Conservation (phyloP, 1,284 basidiomycete genomes). For the Rhodotorula sp. region DNA sequence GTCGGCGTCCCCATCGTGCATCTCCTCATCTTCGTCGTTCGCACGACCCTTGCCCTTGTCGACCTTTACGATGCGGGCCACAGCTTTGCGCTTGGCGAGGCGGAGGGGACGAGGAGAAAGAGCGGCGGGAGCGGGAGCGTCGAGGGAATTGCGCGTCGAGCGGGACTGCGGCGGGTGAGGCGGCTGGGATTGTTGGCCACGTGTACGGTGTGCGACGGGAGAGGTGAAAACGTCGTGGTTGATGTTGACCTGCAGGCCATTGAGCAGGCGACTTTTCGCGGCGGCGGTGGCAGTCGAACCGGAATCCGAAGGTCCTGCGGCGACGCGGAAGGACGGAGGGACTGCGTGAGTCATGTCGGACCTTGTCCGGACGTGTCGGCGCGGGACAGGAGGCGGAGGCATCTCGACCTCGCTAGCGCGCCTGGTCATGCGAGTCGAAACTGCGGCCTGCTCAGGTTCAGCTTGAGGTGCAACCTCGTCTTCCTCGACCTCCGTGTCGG, state of each 20-base stretch:
- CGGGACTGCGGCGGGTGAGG: constrained; percentile 21
- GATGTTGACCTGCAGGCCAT: background rate
- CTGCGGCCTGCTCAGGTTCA: background rate
- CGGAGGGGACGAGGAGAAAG: background rate
- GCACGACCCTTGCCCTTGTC: constrained; percentile 11
- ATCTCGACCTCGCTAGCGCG: constrained; percentile 23
- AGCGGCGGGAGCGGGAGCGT: background rate
- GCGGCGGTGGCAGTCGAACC: no score
- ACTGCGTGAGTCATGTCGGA: background rate
- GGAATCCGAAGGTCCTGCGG: no score
- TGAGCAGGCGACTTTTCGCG: background rate
- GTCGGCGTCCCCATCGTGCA: constrained; percentile 4
- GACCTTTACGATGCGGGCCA: constrained; percentile 2
- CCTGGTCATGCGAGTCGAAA: constrained; percentile 1
- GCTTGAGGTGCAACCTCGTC: constrained; percentile 40
- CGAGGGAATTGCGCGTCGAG: background rate
- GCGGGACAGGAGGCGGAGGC: constrained; percentile 21
- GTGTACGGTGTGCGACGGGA: constrained; percentile 35
- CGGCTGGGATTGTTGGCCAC: constrained; percentile 14
- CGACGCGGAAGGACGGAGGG: no score
- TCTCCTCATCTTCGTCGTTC: constrained; percentile 48
- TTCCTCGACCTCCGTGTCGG: constrained; percentile 10
- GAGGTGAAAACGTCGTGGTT: constrained; percentile 7
- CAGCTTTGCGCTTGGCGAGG: constrained; percentile 18
- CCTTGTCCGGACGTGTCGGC: constrained; percentile 13